These are phyloP conservation scores for Endocalyx cinctus DNA, from an alignment of 2,329 filamentous ascomycete species.

Conservation along the genomic window DNA sequence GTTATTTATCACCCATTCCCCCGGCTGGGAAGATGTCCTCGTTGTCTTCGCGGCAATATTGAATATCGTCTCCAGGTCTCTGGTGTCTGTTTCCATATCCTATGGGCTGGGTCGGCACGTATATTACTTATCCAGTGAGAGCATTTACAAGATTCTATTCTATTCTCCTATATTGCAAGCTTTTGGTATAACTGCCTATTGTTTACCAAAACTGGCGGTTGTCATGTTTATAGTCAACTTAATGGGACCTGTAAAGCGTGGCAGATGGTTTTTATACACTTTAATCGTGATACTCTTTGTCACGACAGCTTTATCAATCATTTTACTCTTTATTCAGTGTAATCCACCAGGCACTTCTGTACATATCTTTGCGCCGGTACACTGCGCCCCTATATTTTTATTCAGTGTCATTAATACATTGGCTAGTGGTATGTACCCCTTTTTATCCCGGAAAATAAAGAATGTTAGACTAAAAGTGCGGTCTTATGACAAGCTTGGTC, in stretches of 20 bases:
- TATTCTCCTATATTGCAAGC: constrained; percentile 1
- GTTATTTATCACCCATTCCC: constrained; percentile 1
- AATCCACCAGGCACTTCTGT: background rate
- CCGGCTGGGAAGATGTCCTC: constrained; percentile 4
- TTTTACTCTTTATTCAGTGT: background rate
- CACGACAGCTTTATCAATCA: background rate
- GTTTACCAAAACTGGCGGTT: constrained; percentile 1
- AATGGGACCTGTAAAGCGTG: constrained; percentile 2
- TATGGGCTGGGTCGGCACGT: background rate
- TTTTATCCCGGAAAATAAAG: background rate
- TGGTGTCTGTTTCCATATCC: background rate
- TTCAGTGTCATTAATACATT: background rate
- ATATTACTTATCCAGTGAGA: background rate
- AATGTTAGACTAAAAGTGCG: background rate
- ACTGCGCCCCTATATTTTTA: background rate
- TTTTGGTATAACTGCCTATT: background rate
- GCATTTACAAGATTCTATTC: background rate
- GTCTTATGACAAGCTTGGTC: constrained; percentile 4
- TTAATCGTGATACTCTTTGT: constrained; percentile 1
- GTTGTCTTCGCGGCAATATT: constrained; percentile 1
- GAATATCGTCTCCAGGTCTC: background rate
- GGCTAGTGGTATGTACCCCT: background rate
- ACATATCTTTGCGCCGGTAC: background rate
- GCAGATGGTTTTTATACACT: constrained; percentile 3
- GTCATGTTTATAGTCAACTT: constrained; percentile 1